Evolutionary conservation across 140 eudicot genomes (phyloP).

Genomic region (Anethum foeniculum): DNA sequence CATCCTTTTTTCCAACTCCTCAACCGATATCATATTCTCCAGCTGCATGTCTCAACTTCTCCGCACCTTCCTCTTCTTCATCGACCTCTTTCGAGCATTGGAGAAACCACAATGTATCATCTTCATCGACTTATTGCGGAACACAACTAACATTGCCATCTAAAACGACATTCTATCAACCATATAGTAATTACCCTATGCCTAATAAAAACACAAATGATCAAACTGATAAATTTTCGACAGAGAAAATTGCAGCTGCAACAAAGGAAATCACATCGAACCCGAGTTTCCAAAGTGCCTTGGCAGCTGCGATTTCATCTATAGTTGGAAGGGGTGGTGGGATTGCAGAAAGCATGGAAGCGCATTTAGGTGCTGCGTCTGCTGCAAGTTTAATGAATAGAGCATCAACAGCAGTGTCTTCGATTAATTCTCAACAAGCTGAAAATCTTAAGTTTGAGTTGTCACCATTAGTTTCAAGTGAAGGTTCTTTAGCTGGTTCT

Average conservation of each 20-base stretch:
- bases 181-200: not conserved
- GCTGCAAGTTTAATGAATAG: constrained; percentile 21
- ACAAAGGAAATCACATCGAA: constrained; percentile 42
- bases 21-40: constrained; percentile 29
- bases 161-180: constrained; percentile 15
- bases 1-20: constrained; percentile 16
- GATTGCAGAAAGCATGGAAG: not conserved
- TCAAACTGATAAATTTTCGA: not conserved
- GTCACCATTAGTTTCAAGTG: not conserved
- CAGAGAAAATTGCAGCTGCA: constrained; percentile 8
- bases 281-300: constrained; percentile 38
- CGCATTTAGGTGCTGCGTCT: constrained; percentile 12
- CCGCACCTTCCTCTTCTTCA: constrained; percentile 27
- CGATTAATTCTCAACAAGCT: constrained; percentile 17
- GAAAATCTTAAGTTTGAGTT: not conserved
- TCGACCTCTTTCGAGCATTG: constrained; percentile 30
- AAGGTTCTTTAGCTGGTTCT: not conserved
- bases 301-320: constrained; percentile 43
- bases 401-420: constrained; percentile 1
- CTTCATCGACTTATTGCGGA: constrained; percentile 19
- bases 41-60: constrained; percentile 30
- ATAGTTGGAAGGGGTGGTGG: constrained; percentile 25
- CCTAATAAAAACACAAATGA: not conserved
- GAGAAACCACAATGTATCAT: constrained; percentile 28
- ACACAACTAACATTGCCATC: constrained; percentile 17